phyloP scores from a whole-genome alignment of 2,329 filamentous ascomycete species.

The Pseudofabraea citricarpa region DNA sequence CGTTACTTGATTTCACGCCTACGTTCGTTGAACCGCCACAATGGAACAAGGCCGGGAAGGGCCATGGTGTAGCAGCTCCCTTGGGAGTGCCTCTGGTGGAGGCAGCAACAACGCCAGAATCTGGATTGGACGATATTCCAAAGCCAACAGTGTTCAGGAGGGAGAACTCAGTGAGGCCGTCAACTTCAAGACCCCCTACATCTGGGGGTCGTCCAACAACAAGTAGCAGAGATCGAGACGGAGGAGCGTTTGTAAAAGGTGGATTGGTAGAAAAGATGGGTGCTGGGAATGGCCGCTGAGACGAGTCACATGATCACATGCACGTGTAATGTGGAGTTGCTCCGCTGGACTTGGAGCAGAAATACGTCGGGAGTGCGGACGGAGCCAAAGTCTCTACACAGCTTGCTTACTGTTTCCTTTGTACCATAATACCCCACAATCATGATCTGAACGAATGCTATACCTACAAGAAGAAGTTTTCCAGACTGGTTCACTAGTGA shows the following conservation, averaged over 20 bases:
- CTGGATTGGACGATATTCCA: conserved; percentile 11
- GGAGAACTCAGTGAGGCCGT: conserved; percentile 7
- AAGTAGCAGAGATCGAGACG: conserved; percentile 3
- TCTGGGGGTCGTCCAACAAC: conserved; percentile 5
- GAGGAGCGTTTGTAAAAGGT: conserved; percentile 12
- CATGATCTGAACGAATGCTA: no score
- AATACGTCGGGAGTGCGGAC: no score
- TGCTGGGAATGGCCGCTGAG: neutral
- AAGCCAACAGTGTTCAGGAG: conserved; percentile 21
- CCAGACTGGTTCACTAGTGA: no score
- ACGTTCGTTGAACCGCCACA: conserved; percentile 60
- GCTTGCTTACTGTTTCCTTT: no score
- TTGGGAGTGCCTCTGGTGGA: conserved; percentile 42
- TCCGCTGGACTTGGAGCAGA: no score
- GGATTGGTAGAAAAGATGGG: conserved; percentile 7
- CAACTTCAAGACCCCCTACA: conserved; percentile 4
- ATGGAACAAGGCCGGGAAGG: conserved; percentile 47
- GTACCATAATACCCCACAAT: no score
- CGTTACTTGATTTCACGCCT: conserved; percentile 64
- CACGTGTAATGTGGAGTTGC: no score
- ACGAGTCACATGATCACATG: no score
- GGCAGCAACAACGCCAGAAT: conserved; percentile 30
- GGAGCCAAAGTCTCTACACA: no score
- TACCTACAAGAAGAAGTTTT: no score
- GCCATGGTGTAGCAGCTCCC: conserved; percentile 39